Percentiles rank a stretch among this genome's conserved stretches.
Evolutionary conservation across 2,329 filamentous ascomycete genomes (phyloP).

Genomic region (Hymenoscyphus scutula): DNA sequence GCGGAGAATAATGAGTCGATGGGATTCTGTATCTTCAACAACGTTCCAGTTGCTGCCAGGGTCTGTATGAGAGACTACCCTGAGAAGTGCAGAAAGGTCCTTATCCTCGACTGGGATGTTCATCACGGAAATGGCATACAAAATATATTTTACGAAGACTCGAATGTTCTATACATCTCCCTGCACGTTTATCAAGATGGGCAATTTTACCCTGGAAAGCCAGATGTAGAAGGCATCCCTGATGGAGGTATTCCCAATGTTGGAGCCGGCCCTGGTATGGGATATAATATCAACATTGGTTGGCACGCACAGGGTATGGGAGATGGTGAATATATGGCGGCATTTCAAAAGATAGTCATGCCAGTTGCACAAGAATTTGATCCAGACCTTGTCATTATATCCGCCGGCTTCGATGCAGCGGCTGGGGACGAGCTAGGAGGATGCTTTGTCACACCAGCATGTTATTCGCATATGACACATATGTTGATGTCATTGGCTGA

Average conservation of each 20-base stretch:
- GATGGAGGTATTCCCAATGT: constrained; percentile 62
- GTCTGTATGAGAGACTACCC: constrained; percentile 82
- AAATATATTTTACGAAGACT: constrained; percentile 92
- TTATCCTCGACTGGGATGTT: constrained; percentile 91
- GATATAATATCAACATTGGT: constrained; percentile 65
- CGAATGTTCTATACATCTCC: constrained; percentile 94
- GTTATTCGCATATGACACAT: constrained; percentile 98
- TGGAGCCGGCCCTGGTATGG: constrained; percentile 53
- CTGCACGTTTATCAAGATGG: constrained; percentile 85
- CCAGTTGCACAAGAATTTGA: constrained; percentile 91
- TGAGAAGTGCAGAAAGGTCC: constrained; percentile 77
- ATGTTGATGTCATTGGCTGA: constrained; percentile 95
- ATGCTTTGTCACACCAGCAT: constrained; percentile 85
- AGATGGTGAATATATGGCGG: constrained; percentile 94
- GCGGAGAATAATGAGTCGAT: constrained; percentile 83
- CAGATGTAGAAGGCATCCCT: constrained; percentile 58
- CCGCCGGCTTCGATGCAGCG: constrained; percentile 93
- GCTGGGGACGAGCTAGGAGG: constrained; percentile 89
- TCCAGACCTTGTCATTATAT: constrained; percentile 91
- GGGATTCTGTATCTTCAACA: constrained; percentile 98
- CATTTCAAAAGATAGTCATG: constrained; percentile 95
- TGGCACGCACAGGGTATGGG: constrained; percentile 79
- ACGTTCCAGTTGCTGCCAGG: constrained; percentile 87
- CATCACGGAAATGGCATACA: constrained; percentile 89
- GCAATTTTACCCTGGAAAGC: constrained; percentile 75